Conservation (phyloP, 2,329 filamentous ascomycete genomes). For the Pseudogymnoascus sp. region DNA sequence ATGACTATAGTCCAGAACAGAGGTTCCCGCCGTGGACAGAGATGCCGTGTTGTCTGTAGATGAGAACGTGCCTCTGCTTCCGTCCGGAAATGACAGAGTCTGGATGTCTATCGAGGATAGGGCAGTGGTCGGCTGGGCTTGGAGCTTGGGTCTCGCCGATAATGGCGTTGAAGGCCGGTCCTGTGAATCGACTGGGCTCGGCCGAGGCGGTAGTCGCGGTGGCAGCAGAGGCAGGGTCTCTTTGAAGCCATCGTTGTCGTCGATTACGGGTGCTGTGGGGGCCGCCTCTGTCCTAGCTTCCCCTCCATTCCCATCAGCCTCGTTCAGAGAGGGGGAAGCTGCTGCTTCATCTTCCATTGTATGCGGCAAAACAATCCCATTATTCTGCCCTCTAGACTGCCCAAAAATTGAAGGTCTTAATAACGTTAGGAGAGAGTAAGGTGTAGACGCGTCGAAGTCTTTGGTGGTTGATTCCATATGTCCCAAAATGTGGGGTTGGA, state of each 20-base stretch:
- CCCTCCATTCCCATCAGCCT: neutral
- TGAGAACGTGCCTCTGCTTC: slow-evolving; percentile 55
- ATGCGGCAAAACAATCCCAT: slow-evolving; percentile 6
- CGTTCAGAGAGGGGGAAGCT: neutral
- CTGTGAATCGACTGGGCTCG: neutral
- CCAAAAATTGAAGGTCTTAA: slow-evolving; percentile 14
- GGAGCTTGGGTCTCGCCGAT: slow-evolving; percentile 23
- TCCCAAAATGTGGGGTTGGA: slow-evolving; percentile 19
- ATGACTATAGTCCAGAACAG: slow-evolving; percentile 23
- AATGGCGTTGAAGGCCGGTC: neutral
- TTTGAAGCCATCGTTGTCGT: neutral
- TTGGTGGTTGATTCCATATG: slow-evolving; percentile 15
- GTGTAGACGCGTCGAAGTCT: slow-evolving; percentile 14
- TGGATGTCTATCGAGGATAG: slow-evolving; percentile 75
- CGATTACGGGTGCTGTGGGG: neutral
- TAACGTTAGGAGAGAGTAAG: slow-evolving; percentile 25
- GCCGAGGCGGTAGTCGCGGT: slow-evolving; percentile 31
- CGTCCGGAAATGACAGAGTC: slow-evolving; percentile 65
- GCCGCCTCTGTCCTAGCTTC: neutral
- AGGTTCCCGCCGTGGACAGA: slow-evolving; percentile 25
- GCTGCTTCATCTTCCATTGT: slow-evolving; percentile 7
- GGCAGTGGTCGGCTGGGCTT: slow-evolving; percentile 72
- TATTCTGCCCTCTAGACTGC: neutral
- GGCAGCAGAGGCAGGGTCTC: slow-evolving; percentile 43
- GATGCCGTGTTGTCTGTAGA: slow-evolving; percentile 18